phyloP scores from a whole-genome alignment of 345 rosid species.

The Melastoma malabathricum region DNA sequence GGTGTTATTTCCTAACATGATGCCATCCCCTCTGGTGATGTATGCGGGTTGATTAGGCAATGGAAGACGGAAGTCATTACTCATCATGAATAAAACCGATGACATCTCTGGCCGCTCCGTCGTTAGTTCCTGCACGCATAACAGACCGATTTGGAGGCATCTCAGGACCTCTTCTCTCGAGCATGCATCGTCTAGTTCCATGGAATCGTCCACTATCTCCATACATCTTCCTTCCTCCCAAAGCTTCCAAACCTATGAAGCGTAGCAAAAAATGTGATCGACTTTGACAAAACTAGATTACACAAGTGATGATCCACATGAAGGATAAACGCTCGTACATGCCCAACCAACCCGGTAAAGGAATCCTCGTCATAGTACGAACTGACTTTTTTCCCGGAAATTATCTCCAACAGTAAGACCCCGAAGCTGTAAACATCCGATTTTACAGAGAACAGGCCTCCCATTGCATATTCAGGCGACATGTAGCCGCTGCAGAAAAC shows the following conservation, averaged over 20 bases:
- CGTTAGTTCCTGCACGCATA: conserved; percentile 16
- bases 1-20: no score
- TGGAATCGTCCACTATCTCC: conserved; percentile 5
- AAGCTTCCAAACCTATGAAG: conserved; percentile 4
- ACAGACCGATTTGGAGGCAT: conserved; percentile 3
- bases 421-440: background rate
- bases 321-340: no score
- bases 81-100: conserved; percentile 11
- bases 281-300: no score
- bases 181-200: background rate
- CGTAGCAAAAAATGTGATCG: no score
- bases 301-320: no score
- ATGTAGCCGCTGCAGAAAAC: background rate
- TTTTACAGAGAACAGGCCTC: background rate
- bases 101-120: conserved; percentile 13
- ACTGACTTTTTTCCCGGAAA: background rate
- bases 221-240: conserved; percentile 13
- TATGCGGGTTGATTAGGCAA: no score
- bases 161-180: background rate
- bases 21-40: no score
- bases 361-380: no score
- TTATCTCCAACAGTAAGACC: background rate
- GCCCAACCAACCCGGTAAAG: background rate
- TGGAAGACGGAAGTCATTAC: no score
- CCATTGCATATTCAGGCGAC: background rate